Evolutionary conservation across 1,139 yeast genomes (phyloP).

Genomic region (Yamadazyma atlantica): DNA sequence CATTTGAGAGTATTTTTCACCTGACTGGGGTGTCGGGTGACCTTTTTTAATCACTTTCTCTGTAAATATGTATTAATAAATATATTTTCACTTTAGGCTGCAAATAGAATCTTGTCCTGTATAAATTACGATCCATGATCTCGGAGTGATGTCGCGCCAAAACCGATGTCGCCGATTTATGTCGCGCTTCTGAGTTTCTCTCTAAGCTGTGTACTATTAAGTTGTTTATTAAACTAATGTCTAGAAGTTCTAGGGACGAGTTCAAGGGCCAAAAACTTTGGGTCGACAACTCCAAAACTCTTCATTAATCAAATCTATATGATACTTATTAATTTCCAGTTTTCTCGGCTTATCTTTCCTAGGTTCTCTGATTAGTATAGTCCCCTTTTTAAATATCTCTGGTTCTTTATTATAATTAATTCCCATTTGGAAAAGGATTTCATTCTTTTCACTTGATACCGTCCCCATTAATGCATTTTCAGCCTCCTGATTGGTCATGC

Average conservation of each 20-base stretch:
- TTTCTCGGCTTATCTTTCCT: slow-evolving; percentile 47
- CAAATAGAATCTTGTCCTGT: background rate
- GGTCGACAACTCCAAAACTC: slow-evolving; percentile 54
- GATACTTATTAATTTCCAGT: slow-evolving; percentile 45
- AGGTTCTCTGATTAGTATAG: slow-evolving; percentile 53
- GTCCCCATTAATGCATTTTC: slow-evolving; percentile 76
- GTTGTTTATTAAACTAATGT: too few species aligned
- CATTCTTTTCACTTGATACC: slow-evolving; percentile 80
- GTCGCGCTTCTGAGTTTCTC: background rate
- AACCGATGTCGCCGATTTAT: background rate
- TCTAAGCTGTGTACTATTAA: too few species aligned
- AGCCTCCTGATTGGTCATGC: slow-evolving; percentile 76
- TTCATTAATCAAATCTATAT: slow-evolving; percentile 55
- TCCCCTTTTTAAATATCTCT: slow-evolving; percentile 85
- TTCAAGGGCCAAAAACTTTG: slow-evolving; percentile 30
- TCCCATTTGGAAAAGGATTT: slow-evolving; percentile 77
- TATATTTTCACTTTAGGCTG: background rate
- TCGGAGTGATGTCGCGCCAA: background rate
- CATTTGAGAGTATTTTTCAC: background rate
- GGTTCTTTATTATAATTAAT: slow-evolving; percentile 90
- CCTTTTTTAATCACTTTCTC: background rate
- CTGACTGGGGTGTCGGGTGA: background rate
- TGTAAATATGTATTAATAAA: slow-evolving; percentile 1
- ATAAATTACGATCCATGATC: background rate
- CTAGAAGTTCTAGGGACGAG: too few species aligned